Conservation (phyloP, 208 protist genomes). For the Trypanosoma brucei region DNA sequence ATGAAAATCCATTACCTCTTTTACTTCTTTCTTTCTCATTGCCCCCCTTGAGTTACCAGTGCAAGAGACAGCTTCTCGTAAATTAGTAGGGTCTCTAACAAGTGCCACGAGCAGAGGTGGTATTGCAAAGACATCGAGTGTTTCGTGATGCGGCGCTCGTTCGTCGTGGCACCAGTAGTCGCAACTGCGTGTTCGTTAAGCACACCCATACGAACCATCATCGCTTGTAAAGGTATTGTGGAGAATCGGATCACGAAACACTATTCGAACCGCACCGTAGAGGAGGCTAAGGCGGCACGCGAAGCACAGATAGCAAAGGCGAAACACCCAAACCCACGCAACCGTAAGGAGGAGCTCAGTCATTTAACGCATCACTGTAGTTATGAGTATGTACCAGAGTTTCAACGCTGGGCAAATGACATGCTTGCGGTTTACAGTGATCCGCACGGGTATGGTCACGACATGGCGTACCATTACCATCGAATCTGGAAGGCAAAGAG, state of each 20-base stretch:
- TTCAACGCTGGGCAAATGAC: conserved; percentile 88
- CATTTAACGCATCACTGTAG: conserved; percentile 83
- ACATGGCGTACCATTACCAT: conserved; percentile 91
- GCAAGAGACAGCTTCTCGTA: too few relatives aligned
- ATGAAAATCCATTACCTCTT: too few relatives aligned
- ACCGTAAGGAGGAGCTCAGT: conserved; percentile 82
- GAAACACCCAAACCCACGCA: conserved; percentile 68
- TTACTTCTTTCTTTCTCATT: too few relatives aligned
- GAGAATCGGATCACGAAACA: conserved; percentile 85
- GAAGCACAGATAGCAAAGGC: conserved; percentile 39
- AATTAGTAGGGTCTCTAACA: too few relatives aligned
- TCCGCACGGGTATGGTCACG: conserved; percentile 76
- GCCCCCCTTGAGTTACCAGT: too few relatives aligned
- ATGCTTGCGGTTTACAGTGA: conserved; percentile 89
- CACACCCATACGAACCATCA: conserved; percentile 19
- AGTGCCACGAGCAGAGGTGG: too few relatives aligned
- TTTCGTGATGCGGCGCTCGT: background rate
- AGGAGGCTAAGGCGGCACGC: conserved; percentile 66
- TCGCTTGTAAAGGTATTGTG: conserved; percentile 82
- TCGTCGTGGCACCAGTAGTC: background rate
- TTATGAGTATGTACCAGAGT: conserved; percentile 90
- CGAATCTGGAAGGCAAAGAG: conserved; percentile 89
- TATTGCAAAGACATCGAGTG: too few relatives aligned
- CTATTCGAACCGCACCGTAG: conserved; percentile 78
- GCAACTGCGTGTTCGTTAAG: background rate